Evolutionary conservation across 164 flowering plant species (phyloP).

Genomic region (Platanus orientalis): DNA sequence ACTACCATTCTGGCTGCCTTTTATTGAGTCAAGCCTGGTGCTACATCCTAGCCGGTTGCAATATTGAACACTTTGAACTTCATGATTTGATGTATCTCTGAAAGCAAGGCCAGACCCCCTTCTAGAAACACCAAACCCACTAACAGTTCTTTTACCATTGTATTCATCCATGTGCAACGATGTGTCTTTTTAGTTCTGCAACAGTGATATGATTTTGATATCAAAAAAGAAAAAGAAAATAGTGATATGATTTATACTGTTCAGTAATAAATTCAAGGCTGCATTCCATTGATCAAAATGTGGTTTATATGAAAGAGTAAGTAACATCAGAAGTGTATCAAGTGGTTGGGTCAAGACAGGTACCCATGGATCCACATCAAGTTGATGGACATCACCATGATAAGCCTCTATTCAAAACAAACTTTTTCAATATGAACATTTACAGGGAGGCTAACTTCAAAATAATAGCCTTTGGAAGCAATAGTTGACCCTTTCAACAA

Average conservation of each 20-base stretch:
- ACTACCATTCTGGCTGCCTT: conserved; percentile 25
- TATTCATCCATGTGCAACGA: conserved; percentile 48
- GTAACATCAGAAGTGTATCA: background rate
- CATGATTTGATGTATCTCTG: conserved; percentile 37
- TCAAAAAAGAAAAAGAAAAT: too few relatives aligned
- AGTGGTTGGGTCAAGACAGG: background rate
- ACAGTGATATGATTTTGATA: background rate
- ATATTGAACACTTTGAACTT: conserved; percentile 35
- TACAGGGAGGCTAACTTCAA: too few relatives aligned
- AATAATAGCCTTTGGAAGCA: too few relatives aligned
- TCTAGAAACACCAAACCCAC: conserved; percentile 33
- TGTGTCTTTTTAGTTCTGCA: conserved; percentile 19
- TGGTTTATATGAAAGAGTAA: background rate
- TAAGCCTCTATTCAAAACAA: background rate
- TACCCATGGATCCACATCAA: background rate
- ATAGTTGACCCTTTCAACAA: too few relatives aligned
- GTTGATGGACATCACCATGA: background rate
- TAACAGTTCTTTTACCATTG: conserved; percentile 40
- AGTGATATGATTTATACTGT: background rate
- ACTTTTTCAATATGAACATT: too few relatives aligned
- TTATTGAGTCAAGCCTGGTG: conserved; percentile 48
- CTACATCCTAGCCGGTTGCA: conserved; percentile 73
- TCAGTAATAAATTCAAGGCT: background rate
- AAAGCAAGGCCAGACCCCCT: conserved; percentile 36
- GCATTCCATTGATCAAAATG: background rate